Evolutionary conservation across 2,329 filamentous ascomycete species (phyloP), one percentile per base, ranked within the genome.

Genomic region (Exophiala viscosa): DNA sequence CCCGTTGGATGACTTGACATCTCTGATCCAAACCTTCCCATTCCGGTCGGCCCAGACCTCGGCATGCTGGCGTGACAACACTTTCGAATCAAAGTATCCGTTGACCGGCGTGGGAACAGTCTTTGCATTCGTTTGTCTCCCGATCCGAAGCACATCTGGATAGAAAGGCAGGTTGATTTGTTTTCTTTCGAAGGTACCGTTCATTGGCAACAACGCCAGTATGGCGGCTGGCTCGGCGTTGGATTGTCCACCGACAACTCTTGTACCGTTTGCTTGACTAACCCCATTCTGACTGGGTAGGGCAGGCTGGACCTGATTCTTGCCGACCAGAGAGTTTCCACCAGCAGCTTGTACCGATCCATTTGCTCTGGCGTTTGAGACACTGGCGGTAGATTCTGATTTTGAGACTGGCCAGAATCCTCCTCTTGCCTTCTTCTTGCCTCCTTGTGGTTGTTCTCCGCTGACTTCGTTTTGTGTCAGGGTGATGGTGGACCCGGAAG

Each of bases 1-100:
- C 53, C 93, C 93, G 67, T 99, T 99, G 36, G 93, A 99, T 0
- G 93, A 97, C 72, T 97, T 99, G 63, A 99, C 88, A 72, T 99
- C 93, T 52, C 91, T 84, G 62, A 99, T 97, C 81, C 86, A 97
- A 39, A 99, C 87, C 68, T 96, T 95, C 48, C 91, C 91, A 57
- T 74, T 78, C 58, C 88, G 85, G 48, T 88, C 85, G 11, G 93
- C 90, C 84, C 90, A 97, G 34, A 99, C 87, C 69, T 99, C 93
- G 33, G 93, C 93, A 69, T 99, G 93, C 68, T 96, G 90, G 64
- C 93, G 82, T 35, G 93, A 97, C 18, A 99, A 80, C 20, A 99
- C 93, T 71, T 99, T 99, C 46, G 92, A 97, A 70, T 99, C 93
- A 66, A 99, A 99, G 70, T 88, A 99, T 33, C 93, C 93, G 71